A percentile compares a stretch with the other conserved stretches of the same genome.
Conservation (phyloP, 768 basidiomycete genomes). For the Dendrothele bispora region DNA sequence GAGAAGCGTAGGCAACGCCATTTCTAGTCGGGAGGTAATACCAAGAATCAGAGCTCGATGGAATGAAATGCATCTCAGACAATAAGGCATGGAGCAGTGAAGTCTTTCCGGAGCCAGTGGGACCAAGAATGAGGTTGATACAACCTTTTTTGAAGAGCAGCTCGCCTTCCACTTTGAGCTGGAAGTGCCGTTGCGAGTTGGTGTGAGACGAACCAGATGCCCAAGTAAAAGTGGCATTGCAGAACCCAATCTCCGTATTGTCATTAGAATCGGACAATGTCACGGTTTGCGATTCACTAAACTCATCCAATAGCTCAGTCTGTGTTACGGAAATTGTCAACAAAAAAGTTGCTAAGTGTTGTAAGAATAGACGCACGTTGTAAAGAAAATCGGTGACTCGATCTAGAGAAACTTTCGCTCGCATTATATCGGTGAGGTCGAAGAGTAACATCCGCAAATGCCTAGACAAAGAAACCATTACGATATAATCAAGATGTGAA, state of each 20-base stretch:
- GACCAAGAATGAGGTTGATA: conserved; percentile 59
- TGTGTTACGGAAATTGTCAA: conserved; percentile 9
- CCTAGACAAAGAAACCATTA: too few species aligned
- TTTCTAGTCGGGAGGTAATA: conserved; percentile 67
- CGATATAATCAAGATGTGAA: too few species aligned
- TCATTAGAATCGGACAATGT: too few species aligned
- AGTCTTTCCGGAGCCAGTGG: conserved; percentile 47
- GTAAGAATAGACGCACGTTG: conserved; percentile 23
- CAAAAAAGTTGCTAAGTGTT: neutral
- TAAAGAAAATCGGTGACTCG: conserved; percentile 45
- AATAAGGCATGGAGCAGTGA: conserved; percentile 64
- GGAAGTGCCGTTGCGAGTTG: conserved; percentile 47
- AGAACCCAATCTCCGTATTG: conserved; percentile 49
- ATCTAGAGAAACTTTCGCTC: conserved; percentile 64
- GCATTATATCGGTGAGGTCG: conserved; percentile 18
- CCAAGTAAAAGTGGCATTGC: conserved; percentile 59
- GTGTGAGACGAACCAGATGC: conserved; percentile 39
- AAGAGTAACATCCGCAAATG: too few species aligned
- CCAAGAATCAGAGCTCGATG: conserved; percentile 52
- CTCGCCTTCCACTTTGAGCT: conserved; percentile 50
- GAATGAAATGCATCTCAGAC: conserved; percentile 61
- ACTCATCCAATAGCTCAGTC: conserved; percentile 50
- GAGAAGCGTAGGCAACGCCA: conserved; percentile 79
- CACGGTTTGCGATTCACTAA: too few species aligned
- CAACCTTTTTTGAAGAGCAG: conserved; percentile 50